Evolutionary conservation across 139 green algal genomes (phyloP).

Genomic region (Eudorina sp.): DNA sequence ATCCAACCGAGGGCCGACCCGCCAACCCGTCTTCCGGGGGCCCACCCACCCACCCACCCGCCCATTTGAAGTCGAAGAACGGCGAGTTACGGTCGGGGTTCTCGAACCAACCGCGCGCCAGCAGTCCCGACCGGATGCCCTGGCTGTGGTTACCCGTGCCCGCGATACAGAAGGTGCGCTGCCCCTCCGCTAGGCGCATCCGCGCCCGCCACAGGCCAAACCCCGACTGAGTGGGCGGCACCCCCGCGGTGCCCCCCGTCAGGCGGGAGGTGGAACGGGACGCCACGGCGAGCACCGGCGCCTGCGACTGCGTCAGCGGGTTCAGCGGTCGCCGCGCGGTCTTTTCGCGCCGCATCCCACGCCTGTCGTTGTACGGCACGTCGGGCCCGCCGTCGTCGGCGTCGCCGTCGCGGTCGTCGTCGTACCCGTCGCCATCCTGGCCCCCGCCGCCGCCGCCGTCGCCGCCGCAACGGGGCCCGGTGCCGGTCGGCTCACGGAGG

Average conservation of each 20-base stretch:
- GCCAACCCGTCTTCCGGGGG: too few relatives aligned
- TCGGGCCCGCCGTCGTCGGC: background rate
- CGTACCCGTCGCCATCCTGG: background rate
- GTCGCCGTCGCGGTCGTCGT: background rate
- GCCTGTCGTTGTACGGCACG: background rate
- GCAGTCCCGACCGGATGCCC: constrained; percentile 53
- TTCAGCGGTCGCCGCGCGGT: background rate
- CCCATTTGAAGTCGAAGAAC: constrained; percentile 67
- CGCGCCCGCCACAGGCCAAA: constrained; percentile 29
- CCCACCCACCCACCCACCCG: background rate
- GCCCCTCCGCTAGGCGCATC: constrained; percentile 11
- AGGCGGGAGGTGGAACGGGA: background rate
- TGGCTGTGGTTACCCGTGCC: constrained; percentile 42
- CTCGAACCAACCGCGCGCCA: constrained; percentile 61
- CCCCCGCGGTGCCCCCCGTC: background rate
- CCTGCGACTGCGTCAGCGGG: background rate
- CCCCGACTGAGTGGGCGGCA: background rate
- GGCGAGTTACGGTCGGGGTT: constrained; percentile 60
- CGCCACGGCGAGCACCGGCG: background rate
- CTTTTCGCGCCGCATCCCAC: background rate
- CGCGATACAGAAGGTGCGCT: constrained; percentile 37
- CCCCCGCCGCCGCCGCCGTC: too few relatives aligned
- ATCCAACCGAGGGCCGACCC: too few relatives aligned
- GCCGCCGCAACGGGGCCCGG: too few relatives aligned
- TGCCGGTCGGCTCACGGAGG: background rate